A percentile compares a stretch with the other conserved stretches of the same genome.
Evolutionary conservation across 164 flowering plant genomes (phyloP).

Genomic region (Annona cherimola): DNA sequence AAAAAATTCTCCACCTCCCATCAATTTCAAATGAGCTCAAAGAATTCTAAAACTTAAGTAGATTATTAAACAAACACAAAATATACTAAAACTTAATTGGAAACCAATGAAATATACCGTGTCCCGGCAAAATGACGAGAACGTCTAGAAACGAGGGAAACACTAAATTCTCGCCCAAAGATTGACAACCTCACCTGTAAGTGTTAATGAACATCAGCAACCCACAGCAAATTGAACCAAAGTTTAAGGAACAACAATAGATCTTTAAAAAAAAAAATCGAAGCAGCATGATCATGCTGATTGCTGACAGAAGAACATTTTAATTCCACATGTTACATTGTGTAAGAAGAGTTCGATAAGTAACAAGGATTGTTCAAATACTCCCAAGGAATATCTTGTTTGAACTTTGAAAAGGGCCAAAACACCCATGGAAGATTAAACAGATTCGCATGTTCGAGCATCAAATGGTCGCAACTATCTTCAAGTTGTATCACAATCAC

Average conservation of each 20-base stretch:
- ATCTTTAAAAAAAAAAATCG: no score
- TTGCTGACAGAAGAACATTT: neutral
- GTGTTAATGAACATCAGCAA: neutral
- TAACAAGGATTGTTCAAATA: neutral
- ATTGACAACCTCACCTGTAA: conserved; percentile 75
- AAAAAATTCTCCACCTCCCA: no score
- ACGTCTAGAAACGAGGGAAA: conserved; percentile 75
- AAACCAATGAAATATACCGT: conserved; percentile 41
- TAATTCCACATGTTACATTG: neutral
- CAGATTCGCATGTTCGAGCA: no score
- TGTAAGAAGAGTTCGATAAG: neutral
- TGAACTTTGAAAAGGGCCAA: no score
- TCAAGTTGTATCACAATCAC: no score
- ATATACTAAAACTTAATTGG: neutral
- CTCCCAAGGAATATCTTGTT: neutral
- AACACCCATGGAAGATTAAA: no score
- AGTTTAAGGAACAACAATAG: no score
- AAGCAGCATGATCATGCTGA: neutral
- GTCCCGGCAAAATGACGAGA: conserved; percentile 99
- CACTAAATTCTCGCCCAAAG: conserved; percentile 90
- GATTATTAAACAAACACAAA: neutral
- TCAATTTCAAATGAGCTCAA: no score
- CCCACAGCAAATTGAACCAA: neutral
- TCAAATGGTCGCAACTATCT: no score
- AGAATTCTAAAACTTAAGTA: no score